Evolutionary conservation across 179 eudicot genomes (phyloP).

Genomic region (Silene vulgaris): DNA sequence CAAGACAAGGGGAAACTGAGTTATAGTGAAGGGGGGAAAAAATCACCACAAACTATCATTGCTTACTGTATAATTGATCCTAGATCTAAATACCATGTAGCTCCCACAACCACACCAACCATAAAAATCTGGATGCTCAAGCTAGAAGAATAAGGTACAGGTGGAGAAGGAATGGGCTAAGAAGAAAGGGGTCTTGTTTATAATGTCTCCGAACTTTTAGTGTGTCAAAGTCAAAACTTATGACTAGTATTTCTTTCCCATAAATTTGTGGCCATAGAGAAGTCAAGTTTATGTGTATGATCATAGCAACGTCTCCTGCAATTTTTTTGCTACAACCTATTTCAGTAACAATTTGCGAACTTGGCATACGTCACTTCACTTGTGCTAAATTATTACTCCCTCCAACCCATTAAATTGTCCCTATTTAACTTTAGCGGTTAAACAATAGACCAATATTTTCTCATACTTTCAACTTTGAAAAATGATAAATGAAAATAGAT

Average conservation of each 20-base stretch:
- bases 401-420: not conserved
- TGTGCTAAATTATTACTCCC: not conserved
- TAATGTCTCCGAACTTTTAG: not conserved
- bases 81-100: not conserved
- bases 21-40: not conserved
- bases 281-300: not conserved
- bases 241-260: not conserved
- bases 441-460: too few relatives aligned
- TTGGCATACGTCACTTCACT: not conserved
- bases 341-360: not conserved
- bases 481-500: too few relatives aligned
- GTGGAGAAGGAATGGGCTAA: too few relatives aligned
- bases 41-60: not conserved
- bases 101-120: not conserved
- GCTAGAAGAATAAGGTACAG: not conserved
- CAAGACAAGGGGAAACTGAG: constrained; percentile 8
- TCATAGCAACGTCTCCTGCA: not conserved
- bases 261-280: not conserved
- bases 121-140: not conserved
- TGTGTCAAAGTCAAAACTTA: not conserved
- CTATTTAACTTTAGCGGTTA: too few relatives aligned
- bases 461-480: too few relatives aligned
- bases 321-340: too few relatives aligned
- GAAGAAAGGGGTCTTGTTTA: not conserved
- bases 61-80: not conserved